Evolutionary conservation across 768 basidiomycete genomes (phyloP), one percentile per base, ranked within the genome.

Genomic region (Russula dissimulans): DNA sequence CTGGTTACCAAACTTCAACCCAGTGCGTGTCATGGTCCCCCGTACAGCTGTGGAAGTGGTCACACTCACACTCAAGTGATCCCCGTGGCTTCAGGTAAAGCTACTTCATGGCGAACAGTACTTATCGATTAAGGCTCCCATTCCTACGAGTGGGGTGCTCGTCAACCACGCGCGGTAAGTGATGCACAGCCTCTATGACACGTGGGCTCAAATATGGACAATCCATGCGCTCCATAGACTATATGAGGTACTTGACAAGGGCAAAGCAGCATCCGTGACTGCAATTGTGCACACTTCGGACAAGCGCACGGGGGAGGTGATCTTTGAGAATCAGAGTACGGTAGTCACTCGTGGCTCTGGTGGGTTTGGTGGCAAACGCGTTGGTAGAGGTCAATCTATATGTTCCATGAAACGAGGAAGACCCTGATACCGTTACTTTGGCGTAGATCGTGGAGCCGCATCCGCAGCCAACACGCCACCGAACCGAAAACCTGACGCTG

Each of bases 51-150:
- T 45, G 60, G 64, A 8, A 26, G 8, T 31, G 18, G 38, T 47
- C 34, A 12, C 15, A 43, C 54, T 47, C 34, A 12, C 15, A 43
- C 54, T 59, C 43, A 60, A 17, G 31, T 42, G 22, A n/a, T 51
- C 36, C 41, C 32, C 41, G 22, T 38, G 39, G 32, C 17, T 14
- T 12, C 45, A 93, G 91, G 91, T 94, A 49, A 97, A 92, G 74
- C 78, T 99, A n/a, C 81, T 99, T 17, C 97, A 99, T 70, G 97
- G 97, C 47, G 97, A 99, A 70, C 97, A 98, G 68, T 98, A 91
- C 72, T 75, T 99, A 66, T 80, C 83, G 61, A 91, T 99, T 71
- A 87, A 89, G 67, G 84, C 76, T 2, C 85, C 89, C 0, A 89
- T 98, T 61, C 95, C 95, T 0, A 91, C 91, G 0, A 84, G 79